Conservation (phyloP, 1,284 basidiomycete species). For the Austroboletus niveus region DNA sequence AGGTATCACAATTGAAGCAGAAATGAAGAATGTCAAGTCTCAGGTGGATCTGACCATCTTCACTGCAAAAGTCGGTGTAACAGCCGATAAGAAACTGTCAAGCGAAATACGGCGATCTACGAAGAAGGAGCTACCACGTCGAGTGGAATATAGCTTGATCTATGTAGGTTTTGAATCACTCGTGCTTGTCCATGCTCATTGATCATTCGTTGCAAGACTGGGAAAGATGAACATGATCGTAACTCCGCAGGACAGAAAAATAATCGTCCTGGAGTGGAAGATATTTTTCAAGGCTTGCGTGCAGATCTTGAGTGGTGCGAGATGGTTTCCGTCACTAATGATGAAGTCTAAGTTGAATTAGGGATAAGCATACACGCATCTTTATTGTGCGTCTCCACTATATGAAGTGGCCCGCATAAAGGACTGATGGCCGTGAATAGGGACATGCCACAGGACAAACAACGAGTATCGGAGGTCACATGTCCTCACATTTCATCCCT, state of each 20-base stretch:
- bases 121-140: slow-evolving; percentile 89
- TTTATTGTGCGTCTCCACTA: slow-evolving; percentile 51
- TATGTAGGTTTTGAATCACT: slow-evolving; percentile 54
- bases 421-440: slow-evolving; percentile 30
- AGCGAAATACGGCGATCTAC: slow-evolving; percentile 87
- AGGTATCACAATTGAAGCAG: slow-evolving; percentile 5
- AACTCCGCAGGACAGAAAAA: slow-evolving; percentile 66
- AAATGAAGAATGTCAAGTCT: neutral
- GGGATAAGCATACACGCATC: slow-evolving; percentile 63
- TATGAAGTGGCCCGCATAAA: neutral
- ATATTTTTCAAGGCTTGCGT: slow-evolving; percentile 80
- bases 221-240: slow-evolving; percentile 83
- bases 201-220: slow-evolving; percentile 54
- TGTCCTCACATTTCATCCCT: slow-evolving; percentile 92
- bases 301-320: slow-evolving; percentile 78
- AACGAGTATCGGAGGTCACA: slow-evolving; percentile 89
- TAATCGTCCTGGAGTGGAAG: slow-evolving; percentile 62
- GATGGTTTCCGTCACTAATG: neutral
- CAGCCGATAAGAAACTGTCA: slow-evolving; percentile 70
- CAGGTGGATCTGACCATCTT: slow-evolving; percentile 77
- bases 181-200: neutral
- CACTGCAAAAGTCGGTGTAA: slow-evolving; percentile 78
- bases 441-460: slow-evolving; percentile 91
- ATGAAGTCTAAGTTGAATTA: slow-evolving; percentile 28
- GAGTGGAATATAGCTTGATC: slow-evolving; percentile 81